These are phyloP conservation scores for Pyricularia pennisetigena DNA, from an alignment of 2,329 filamentous ascomycete species.

Conservation along the genomic window DNA sequence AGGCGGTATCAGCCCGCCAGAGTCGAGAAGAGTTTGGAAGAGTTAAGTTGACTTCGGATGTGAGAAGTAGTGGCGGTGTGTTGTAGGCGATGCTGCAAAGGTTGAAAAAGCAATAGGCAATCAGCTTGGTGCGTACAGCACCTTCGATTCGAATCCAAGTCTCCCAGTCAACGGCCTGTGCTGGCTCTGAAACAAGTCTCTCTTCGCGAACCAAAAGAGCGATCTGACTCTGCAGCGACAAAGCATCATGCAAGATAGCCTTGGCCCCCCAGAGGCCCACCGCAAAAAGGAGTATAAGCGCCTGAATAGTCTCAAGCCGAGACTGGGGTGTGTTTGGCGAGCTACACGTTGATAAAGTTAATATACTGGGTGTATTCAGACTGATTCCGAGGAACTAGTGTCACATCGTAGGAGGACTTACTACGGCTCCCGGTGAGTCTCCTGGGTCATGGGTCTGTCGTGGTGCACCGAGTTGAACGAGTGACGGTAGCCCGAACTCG, in stretches of 20 bases:
- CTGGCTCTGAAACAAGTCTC: constrained; percentile 38
- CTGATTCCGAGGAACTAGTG: background rate
- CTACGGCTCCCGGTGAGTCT: constrained; percentile 50
- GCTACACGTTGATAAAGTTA: constrained; percentile 19
- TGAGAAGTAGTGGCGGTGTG: constrained; percentile 46
- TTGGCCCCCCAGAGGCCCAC: constrained; percentile 53
- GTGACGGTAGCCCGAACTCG: constrained; percentile 45
- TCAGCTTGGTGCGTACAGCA: constrained; percentile 47
- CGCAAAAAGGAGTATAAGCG: constrained; percentile 49
- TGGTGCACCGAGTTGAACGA: constrained; percentile 49
- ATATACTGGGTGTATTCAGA: background rate
- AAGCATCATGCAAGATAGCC: constrained; percentile 47
- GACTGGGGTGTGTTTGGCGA: constrained; percentile 50
- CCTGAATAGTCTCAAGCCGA: constrained; percentile 55
- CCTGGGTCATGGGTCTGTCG: constrained; percentile 45
- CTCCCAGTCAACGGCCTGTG: constrained; percentile 44
- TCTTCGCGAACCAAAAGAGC: constrained; percentile 50
- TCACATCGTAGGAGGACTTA: constrained; percentile 24
- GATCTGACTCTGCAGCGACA: constrained; percentile 49
- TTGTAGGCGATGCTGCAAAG: constrained; percentile 53
- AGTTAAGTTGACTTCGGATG: constrained; percentile 45
- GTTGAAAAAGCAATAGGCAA: constrained; percentile 54
- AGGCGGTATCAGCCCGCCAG: constrained; percentile 46
- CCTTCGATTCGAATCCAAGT: constrained; percentile 49
- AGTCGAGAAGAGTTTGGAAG: constrained; percentile 44